Base-by-base conservation (phyloP, 2,329 filamentous ascomycete genomes). In the Pseudogymnoascus sp. region DNA sequence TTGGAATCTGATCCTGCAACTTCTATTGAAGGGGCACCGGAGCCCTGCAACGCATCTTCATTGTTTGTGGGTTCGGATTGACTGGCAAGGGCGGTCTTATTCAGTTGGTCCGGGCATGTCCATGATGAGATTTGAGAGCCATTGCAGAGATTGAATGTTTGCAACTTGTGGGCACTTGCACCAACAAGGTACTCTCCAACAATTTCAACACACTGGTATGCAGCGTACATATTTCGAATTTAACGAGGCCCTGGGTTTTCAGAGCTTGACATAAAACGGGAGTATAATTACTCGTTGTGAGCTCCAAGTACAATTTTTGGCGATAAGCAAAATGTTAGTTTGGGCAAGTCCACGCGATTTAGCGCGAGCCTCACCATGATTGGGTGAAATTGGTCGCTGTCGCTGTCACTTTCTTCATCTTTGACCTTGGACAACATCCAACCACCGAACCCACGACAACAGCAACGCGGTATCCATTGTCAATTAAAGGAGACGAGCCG, bases 111-210 rank as follows among this genome's bases (percentile, higher is more conserved):
- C 37, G 66, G 72, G 62, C 60, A 74, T 59, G 62, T 72, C 72
- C 68, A 75, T 63, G 70, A 74, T 60, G 83, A 85, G 16, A 90
- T 73, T 61, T 84, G 77, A 59, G 77, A 75, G 33, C 86, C 84
- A 65, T 83, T 79, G n/a, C 77, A 71, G 6, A 86, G 76, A 70
- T 80, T 80, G 73, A 91, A 88, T 2, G 85, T 83, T 70, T 90
- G 83, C 62, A 97, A 83, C 69, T 81, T 84, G 59, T 87, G 83
- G 13, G 90, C 91, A 65, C 86, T 86, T 26, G 90, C 89, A 38
- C 88, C 89, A 68, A 96, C 81, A 16, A 97, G 74, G 19, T 89
- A 75, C 68, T 81, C 74, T 53, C 82, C 82, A 67, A 80, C 79
- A 37, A 75, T 73, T 60, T 77, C 77, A 56, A 91, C 75, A 68